A percentile compares a stretch with the other conserved stretches of the same genome.
These are phyloP conservation scores for Gnaphalium uliginosum DNA, from an alignment of 129 eudicot species.

Conservation along the genomic window DNA sequence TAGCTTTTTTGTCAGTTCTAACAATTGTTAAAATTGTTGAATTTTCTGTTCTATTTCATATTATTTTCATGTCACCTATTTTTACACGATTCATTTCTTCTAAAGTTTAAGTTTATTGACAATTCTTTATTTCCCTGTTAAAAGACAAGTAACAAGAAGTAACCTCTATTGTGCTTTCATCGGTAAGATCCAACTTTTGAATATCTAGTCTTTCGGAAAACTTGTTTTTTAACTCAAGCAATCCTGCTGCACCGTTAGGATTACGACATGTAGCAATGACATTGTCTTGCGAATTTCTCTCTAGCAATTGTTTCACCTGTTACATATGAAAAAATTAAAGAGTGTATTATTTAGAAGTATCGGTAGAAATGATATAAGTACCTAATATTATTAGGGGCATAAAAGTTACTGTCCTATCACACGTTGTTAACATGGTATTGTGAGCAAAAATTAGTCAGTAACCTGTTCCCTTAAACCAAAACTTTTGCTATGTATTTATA, in stretches of 20 bases:
- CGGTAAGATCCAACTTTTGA: slow-evolving; percentile 74
- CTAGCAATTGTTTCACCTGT: slow-evolving; percentile 85
- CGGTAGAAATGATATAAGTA: neutral
- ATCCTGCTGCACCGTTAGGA: slow-evolving; percentile 68
- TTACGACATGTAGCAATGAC: slow-evolving; percentile 90
- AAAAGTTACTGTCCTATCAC: neutral
- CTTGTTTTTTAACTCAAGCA: slow-evolving; percentile 60
- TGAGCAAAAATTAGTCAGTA: neutral
- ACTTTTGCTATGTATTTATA: neutral
- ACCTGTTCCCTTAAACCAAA: neutral
- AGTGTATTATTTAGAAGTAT: neutral
- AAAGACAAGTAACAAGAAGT: slow-evolving; percentile 28
- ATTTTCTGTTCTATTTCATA: neutral
- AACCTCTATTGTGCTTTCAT: slow-evolving; percentile 88
- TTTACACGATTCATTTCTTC: neutral
- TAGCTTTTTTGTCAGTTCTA: slow-evolving; percentile 13
- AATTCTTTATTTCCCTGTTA: neutral
- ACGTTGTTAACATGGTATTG: neutral
- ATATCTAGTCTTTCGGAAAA: slow-evolving; percentile 70
- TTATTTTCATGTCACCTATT: neutral
- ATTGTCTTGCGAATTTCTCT: slow-evolving; percentile 56
- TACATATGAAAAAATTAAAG: slow-evolving; percentile 11
- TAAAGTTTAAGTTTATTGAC: slow-evolving; percentile 10
- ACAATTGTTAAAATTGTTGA: slow-evolving; percentile 5
- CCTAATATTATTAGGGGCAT: neutral